Conservation (phyloP, 2,329 filamentous ascomycete genomes). For the Cladosporium cucumerinum region DNA sequence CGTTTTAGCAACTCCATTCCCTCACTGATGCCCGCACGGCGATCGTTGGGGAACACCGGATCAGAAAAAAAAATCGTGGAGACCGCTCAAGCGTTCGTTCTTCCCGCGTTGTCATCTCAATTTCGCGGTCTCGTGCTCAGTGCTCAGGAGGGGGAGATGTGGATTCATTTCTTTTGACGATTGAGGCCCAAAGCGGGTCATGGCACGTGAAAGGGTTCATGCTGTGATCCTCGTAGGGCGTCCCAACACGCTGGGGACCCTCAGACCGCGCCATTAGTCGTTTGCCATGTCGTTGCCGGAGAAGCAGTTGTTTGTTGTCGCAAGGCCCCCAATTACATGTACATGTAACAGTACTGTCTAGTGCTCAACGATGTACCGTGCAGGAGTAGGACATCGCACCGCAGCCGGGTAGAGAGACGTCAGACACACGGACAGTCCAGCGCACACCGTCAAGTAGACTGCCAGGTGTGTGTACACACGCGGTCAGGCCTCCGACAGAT, state of each 20-base stretch:
- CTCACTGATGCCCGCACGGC: neutral
- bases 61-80: neutral
- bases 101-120: neutral
- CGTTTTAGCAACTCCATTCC: neutral
- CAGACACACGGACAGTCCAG: neutral
- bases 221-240: neutral
- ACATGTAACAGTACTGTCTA: neutral
- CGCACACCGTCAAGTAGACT: neutral
- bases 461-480: neutral
- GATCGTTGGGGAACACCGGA: neutral
- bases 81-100: neutral
- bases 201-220: neutral
- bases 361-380: neutral
- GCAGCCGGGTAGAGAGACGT: neutral
- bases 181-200: neutral
- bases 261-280: neutral
- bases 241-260: neutral
- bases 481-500: neutral
- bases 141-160: neutral
- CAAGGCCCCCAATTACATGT: neutral
- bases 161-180: neutral
- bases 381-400: neutral
- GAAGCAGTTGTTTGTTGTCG: neutral
- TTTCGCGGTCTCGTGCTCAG: neutral
- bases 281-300: neutral